Percentiles rank a stretch among this genome's conserved stretches.
phyloP scores from a whole-genome alignment of 1,284 basidiomycete genomes.

The Marasmius oreades region DNA sequence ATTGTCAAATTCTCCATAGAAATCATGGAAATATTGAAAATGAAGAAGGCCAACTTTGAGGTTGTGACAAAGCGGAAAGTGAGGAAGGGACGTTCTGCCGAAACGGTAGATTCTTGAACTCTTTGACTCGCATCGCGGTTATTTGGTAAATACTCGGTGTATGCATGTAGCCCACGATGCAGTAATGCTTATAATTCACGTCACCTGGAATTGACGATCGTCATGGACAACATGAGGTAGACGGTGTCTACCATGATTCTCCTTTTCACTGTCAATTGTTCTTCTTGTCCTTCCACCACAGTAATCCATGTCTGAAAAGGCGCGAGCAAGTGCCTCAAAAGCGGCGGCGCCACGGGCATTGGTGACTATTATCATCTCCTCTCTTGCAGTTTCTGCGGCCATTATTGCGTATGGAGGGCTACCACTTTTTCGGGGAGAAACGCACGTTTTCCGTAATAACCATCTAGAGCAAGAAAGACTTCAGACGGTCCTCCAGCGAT shows the following conservation, averaged over 20 bases:
- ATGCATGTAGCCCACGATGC: neutral
- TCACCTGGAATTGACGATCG: neutral
- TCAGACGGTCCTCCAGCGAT: slow-evolving; percentile 33
- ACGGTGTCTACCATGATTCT: neutral
- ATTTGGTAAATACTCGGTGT: neutral
- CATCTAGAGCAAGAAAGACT: slow-evolving; percentile 21
- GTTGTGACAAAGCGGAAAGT: slow-evolving; percentile 38
- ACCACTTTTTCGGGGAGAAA: slow-evolving; percentile 5
- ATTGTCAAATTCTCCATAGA: slow-evolving; percentile 38
- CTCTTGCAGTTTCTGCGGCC: neutral
- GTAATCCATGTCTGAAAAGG: neutral
- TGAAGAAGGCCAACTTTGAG: slow-evolving; percentile 63
- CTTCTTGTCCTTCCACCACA: neutral
- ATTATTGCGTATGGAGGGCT: neutral
- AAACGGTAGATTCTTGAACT: slow-evolving; percentile 35
- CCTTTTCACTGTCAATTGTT: neutral
- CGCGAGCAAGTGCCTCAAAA: neutral
- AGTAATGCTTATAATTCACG: neutral
- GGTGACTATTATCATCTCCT: slow-evolving; percentile 2
- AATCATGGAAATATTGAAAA: slow-evolving; percentile 73
- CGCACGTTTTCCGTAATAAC: slow-evolving; percentile 15
- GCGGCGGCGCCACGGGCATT: neutral
- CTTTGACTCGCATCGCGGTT: neutral
- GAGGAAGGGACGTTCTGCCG: slow-evolving; percentile 49
- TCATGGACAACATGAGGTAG: slow-evolving; percentile 2